Evolutionary conservation across 2,329 filamentous ascomycete species (phyloP).

Genomic region (Aureobasidium sp.): DNA sequence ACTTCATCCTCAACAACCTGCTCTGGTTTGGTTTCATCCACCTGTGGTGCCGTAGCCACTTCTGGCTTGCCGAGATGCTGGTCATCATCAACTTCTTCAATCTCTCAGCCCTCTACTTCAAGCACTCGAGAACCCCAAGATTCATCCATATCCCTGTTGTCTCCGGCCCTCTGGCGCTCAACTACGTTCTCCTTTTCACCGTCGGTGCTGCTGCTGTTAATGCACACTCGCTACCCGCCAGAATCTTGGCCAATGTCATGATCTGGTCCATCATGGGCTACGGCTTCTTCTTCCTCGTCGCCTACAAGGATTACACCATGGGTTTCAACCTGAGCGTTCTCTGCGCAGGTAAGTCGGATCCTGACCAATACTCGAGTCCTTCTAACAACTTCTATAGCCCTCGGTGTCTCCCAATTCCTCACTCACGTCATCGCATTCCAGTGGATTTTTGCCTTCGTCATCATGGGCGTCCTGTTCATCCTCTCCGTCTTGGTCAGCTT

Average conservation of each 20-base stretch:
- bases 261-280: constrained; percentile 78
- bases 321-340: constrained; percentile 72
- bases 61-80: constrained; percentile 68
- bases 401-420: constrained; percentile 71
- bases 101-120: constrained; percentile 71
- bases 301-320: constrained; percentile 69
- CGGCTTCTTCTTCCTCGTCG: constrained; percentile 66
- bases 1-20: constrained; percentile 82
- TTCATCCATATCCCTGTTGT: constrained; percentile 71
- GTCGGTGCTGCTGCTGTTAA: constrained; percentile 78
- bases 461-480: constrained; percentile 69
- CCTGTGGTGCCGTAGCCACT: constrained; percentile 71
- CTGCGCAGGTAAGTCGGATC: constrained; percentile 51
- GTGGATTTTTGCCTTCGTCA: constrained; percentile 86
- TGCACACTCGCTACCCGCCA: constrained; percentile 57
- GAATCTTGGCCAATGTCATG: constrained; percentile 78
- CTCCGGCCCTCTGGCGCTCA: constrained; percentile 76
- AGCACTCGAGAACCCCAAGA: constrained; percentile 52
- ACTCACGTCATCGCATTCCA: constrained; percentile 61
- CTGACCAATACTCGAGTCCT: neutral
- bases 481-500: constrained; percentile 58
- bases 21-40: constrained; percentile 75
- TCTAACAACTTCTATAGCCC: constrained; percentile 34
- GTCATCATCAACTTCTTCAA: constrained; percentile 78
- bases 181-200: constrained; percentile 81